phyloP scores from a whole-genome alignment of 352 stramenopile genomes.

The Pythium utonaiense region DNA sequence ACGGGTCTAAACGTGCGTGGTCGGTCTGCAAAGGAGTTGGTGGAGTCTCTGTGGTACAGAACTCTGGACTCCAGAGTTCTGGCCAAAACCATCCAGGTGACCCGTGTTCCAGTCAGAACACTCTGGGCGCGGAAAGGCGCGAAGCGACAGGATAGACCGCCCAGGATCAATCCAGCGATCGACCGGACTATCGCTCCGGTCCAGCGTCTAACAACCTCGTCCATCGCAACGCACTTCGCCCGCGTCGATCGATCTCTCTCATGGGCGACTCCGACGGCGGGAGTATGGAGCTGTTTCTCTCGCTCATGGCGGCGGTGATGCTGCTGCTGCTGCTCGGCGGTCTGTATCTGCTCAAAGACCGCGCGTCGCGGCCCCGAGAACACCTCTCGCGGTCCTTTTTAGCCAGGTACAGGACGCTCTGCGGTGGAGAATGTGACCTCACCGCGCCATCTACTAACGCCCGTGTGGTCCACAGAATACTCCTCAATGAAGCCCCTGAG shows the following conservation, averaged over 20 bases:
- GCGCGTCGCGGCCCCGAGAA: slow-evolving; percentile 6
- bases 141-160: not conserved
- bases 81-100: not conserved
- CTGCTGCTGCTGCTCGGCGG: slow-evolving; percentile 62
- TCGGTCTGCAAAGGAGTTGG: slow-evolving; percentile 2
- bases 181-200: no score
- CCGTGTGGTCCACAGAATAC: slow-evolving; percentile 16
- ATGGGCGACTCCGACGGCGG: slow-evolving; percentile 23
- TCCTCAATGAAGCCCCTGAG: slow-evolving; percentile 35
- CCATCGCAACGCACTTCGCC: not conserved
- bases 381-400: slow-evolving; percentile 30
- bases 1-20: not conserved
- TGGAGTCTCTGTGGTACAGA: no score
- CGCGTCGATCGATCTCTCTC: not conserved
- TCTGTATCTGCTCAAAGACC: slow-evolving; percentile 63
- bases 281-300: slow-evolving; percentile 67
- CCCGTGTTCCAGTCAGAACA: not conserved
- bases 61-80: no score
- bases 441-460: not conserved
- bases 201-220: not conserved
- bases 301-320: slow-evolving; percentile 63
- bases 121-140: not conserved
- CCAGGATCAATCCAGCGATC: no score
- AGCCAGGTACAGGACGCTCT: slow-evolving; percentile 12
- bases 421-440: not conserved